Conservation (phyloP, 2,329 filamentous ascomycete genomes). For the Sporothrix euskadiensis region DNA sequence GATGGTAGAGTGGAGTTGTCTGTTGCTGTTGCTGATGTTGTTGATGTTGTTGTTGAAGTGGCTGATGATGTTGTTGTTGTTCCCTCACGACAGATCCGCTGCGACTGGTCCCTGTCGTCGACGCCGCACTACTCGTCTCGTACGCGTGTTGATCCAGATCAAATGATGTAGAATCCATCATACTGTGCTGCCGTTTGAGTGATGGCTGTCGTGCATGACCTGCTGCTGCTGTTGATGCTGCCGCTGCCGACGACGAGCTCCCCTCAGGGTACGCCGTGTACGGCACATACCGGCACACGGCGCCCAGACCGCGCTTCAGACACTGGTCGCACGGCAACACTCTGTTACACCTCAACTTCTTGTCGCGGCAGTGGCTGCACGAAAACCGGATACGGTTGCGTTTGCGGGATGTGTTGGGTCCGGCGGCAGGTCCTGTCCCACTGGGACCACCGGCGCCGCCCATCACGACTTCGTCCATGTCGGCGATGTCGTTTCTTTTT, state of each 20-base stretch:
- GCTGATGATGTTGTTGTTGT: not conserved
- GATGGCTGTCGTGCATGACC: not conserved
- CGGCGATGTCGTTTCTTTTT: not conserved
- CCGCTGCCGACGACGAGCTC: too few species aligned
- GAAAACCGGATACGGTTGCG: constrained; percentile 40
- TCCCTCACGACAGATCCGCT: not conserved
- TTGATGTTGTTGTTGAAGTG: not conserved
- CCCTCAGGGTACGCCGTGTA: constrained; percentile 21
- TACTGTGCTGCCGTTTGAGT: not conserved
- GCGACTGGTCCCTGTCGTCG: not conserved
- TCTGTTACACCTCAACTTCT: constrained; percentile 41
- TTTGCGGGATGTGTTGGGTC: constrained; percentile 29
- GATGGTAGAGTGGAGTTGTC: not conserved
- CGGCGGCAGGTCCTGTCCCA: not conserved
- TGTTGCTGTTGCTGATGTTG: not conserved
- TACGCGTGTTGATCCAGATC: not conserved
- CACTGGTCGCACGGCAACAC: constrained; percentile 38
- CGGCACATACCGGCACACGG: constrained; percentile 34
- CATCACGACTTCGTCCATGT: not conserved
- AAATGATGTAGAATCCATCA: not conserved
- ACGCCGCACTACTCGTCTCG: not conserved
- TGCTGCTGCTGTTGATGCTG: not conserved
- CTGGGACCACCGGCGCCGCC: not conserved
- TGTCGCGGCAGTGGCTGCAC: constrained; percentile 40
- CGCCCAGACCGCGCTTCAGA: constrained; percentile 35